phyloP scores from a whole-genome alignment of 2,329 filamentous ascomycete species.

The Colletotrichum zoysiae region DNA sequence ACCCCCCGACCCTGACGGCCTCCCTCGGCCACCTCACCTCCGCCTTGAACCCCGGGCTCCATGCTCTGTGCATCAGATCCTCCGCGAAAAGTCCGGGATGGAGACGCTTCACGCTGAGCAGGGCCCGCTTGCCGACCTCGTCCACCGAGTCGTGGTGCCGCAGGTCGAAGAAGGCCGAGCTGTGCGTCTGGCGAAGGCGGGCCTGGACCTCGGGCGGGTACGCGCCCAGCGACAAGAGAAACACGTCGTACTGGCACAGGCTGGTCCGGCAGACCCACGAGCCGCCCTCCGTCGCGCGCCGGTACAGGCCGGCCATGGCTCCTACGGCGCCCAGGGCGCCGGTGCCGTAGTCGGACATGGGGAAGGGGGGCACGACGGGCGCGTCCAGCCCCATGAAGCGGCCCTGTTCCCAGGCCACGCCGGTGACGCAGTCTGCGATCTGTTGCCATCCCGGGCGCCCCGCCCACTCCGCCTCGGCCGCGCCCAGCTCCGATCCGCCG shows the following conservation, averaged over 20 bases:
- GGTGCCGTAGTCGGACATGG: slow-evolving; percentile 61
- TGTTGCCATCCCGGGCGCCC: slow-evolving; percentile 73
- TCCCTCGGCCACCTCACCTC: slow-evolving; percentile 55
- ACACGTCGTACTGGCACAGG: slow-evolving; percentile 53
- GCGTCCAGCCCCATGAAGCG: slow-evolving; percentile 65
- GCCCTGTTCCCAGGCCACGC: slow-evolving; percentile 65
- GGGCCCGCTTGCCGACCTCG: slow-evolving; percentile 66
- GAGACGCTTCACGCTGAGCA: slow-evolving; percentile 62
- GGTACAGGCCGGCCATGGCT: slow-evolving; percentile 51
- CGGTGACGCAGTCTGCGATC: slow-evolving; percentile 71
- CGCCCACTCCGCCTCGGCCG: slow-evolving; percentile 61
- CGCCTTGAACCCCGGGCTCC: slow-evolving; percentile 50
- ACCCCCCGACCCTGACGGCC: slow-evolving; percentile 54
- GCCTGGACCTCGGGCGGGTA: slow-evolving; percentile 63
- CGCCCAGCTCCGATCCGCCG: slow-evolving; percentile 62
- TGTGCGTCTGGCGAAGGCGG: slow-evolving; percentile 60
- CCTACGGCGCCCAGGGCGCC: slow-evolving; percentile 51
- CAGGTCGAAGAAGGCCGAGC: slow-evolving; percentile 65
- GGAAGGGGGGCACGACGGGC: slow-evolving; percentile 70
- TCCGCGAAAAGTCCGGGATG: slow-evolving; percentile 50
- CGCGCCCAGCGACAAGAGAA: slow-evolving; percentile 56
- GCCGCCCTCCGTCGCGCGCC: slow-evolving; percentile 49
- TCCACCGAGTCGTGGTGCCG: slow-evolving; percentile 70
- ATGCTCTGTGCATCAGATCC: slow-evolving; percentile 47
- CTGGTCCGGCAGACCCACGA: slow-evolving; percentile 52